A percentile compares a stretch with the other conserved stretches of the same genome.
These are phyloP conservation scores for Favolaschia claudopus DNA, from an alignment of 768 basidiomycete species.

Conservation along the genomic window DNA sequence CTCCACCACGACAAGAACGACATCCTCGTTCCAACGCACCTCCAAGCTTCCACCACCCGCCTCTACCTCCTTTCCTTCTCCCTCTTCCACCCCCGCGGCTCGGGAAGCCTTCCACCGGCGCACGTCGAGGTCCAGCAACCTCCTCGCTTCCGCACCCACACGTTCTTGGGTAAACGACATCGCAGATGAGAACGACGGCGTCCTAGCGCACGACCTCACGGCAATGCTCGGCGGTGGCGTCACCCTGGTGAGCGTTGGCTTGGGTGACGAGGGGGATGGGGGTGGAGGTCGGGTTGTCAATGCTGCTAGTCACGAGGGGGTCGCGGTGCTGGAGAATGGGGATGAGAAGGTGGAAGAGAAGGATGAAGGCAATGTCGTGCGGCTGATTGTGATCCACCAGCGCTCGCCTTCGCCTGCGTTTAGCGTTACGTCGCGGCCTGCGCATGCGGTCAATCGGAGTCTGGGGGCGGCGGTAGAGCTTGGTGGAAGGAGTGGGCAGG, in stretches of 20 bases:
- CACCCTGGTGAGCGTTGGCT: constrained; percentile 51
- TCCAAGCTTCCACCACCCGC: too few relatives aligned
- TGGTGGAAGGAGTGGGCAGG: too few relatives aligned
- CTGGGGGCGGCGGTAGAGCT: too few relatives aligned
- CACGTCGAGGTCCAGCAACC: constrained; percentile 32
- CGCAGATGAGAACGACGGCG: too few relatives aligned
- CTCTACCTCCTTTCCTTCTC: too few relatives aligned
- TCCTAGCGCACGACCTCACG: constrained; percentile 51
- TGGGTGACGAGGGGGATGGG: too few relatives aligned
- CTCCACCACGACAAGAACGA: not conserved
- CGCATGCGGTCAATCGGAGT: too few relatives aligned
- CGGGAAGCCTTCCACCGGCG: constrained; percentile 26
- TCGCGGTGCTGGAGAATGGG: not conserved
- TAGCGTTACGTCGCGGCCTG: constrained; percentile 68
- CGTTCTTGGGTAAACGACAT: constrained; percentile 3
- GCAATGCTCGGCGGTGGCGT: constrained; percentile 51
- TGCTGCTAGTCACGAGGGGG: too few relatives aligned
- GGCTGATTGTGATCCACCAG: constrained; percentile 67
- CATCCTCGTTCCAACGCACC: not conserved
- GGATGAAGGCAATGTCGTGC: constrained; percentile 44
- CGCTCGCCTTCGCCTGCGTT: constrained; percentile 64
- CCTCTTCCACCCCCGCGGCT: constrained; percentile 1
- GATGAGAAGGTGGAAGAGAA: constrained; percentile 20
- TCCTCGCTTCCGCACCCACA: constrained; percentile 5
- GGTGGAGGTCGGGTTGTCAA: too few relatives aligned